Conservation (phyloP, 345 rosid species). For the Eucalyptus microcorys region DNA sequence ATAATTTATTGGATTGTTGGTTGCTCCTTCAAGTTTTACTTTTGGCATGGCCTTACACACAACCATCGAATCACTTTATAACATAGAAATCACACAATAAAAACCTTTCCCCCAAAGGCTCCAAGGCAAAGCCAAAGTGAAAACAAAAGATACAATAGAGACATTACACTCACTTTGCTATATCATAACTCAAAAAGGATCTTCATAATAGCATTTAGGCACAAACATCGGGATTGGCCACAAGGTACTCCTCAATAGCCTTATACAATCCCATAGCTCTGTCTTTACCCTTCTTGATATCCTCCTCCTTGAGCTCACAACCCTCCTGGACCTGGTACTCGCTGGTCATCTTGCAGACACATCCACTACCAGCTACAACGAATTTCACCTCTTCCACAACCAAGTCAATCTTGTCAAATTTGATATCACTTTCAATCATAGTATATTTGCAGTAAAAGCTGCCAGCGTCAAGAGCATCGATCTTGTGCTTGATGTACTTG, state of each 20-base stretch:
- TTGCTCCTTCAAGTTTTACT: not conserved
- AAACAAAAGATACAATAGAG: not conserved
- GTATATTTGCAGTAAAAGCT: not conserved
- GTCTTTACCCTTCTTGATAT: not conserved
- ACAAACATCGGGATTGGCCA: constrained; percentile 5
- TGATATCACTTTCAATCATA: not conserved
- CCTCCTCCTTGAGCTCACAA: constrained; percentile 1
- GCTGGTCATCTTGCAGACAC: not conserved
- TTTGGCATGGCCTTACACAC: not conserved
- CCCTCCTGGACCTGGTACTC: not conserved
- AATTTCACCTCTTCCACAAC: not conserved
- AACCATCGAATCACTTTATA: not conserved
- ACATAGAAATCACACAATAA: not conserved
- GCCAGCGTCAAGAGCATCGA: not conserved
- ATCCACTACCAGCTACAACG: not conserved
- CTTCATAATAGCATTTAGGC: not conserved
- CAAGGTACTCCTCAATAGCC: constrained; percentile 8
- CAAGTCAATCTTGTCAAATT: not conserved
- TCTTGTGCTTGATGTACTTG: not conserved
- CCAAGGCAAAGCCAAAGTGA: not conserved
- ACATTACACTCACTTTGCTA: not conserved
- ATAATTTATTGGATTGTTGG: not conserved
- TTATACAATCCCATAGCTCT: constrained; percentile 4
- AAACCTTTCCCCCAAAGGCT: not conserved
- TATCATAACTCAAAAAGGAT: not conserved